Conservation (phyloP, 768 basidiomycete genomes). For the Termitomyces titanicus region DNA sequence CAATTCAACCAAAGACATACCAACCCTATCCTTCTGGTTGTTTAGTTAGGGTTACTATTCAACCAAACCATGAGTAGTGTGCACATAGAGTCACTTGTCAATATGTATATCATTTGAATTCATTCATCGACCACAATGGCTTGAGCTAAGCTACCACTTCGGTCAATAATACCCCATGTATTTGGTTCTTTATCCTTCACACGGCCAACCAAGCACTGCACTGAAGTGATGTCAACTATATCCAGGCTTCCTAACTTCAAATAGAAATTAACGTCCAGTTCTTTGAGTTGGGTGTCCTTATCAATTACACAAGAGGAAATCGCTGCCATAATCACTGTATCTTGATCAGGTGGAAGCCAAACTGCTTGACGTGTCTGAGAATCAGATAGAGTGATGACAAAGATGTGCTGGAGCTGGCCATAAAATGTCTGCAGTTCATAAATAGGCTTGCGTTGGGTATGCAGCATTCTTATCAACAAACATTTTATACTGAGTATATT, state of each 20-base stretch:
- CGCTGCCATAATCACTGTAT: constrained; percentile 21
- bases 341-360: background rate
- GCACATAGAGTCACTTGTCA: no score
- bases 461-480: constrained; percentile 26
- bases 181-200: constrained; percentile 2
- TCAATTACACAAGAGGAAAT: constrained; percentile 17
- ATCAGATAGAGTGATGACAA: constrained; percentile 17
- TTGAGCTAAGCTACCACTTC: constrained; percentile 16
- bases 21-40: no score
- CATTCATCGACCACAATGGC: background rate
- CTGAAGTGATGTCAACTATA: constrained; percentile 19
- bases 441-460: background rate
- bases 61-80: no score
- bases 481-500: constrained; percentile 25
- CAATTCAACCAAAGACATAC: no score
- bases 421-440: constrained; percentile 21
- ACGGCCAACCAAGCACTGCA: constrained; percentile 21
- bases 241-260: constrained; percentile 8
- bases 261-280: constrained; percentile 20
- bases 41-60: no score
- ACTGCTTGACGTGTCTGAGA: background rate
- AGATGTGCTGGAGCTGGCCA: constrained; percentile 28
- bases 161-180: constrained; percentile 22
- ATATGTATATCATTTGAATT: no score
- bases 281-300: background rate